Conservation (phyloP, 495 filamentous ascomycete species). For the Penicillium robsamsonii region DNA sequence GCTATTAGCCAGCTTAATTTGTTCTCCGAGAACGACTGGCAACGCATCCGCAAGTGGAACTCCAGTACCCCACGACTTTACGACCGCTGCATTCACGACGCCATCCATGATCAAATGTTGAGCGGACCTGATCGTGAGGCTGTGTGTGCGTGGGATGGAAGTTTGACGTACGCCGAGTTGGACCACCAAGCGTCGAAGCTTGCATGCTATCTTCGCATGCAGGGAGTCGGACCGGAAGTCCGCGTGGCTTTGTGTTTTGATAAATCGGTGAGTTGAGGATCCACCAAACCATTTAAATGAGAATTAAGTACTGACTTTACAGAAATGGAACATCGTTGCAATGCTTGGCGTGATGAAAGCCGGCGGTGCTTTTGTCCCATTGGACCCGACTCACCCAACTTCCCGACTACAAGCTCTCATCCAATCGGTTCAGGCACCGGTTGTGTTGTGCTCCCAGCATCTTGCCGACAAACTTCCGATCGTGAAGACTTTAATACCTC, state of each 20-base stretch:
- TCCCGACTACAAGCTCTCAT: constrained; percentile 47
- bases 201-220: constrained; percentile 43
- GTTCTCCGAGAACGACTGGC: constrained; percentile 41
- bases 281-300: neutral
- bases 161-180: constrained; percentile 55
- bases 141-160: constrained; percentile 59
- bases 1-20: constrained; percentile 35
- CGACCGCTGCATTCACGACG: constrained; percentile 51
- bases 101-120: constrained; percentile 45
- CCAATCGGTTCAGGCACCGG: constrained; percentile 37
- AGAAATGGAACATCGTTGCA: constrained; percentile 56
- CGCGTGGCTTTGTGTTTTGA: constrained; percentile 57
- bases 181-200: constrained; percentile 47
- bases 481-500: constrained; percentile 33
- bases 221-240: constrained; percentile 48
- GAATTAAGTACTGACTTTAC: neutral
- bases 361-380: constrained; percentile 57
- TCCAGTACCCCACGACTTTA: constrained; percentile 28
- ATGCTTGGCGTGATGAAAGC: constrained; percentile 59
- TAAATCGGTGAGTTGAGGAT: constrained; percentile 54
- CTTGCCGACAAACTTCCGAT: constrained; percentile 29
- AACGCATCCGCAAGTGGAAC: constrained; percentile 45
- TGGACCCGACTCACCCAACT: constrained; percentile 56
- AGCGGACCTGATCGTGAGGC: constrained; percentile 43
- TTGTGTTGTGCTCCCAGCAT: constrained; percentile 54